Conservation (phyloP, 768 basidiomycete species). For the Naematelia encephala region DNA sequence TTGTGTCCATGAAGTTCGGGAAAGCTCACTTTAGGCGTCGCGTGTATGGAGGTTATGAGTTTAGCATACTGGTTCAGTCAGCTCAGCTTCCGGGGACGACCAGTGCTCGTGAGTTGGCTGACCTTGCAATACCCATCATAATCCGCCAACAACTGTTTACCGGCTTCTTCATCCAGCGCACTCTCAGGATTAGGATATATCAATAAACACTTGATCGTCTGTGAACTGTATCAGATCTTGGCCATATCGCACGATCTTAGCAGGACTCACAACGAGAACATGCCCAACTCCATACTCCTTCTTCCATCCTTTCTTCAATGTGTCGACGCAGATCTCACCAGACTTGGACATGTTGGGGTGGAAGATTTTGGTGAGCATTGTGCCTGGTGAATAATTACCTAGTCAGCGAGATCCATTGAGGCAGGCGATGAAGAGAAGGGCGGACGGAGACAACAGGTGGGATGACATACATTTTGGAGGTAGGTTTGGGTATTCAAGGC, state of each 20-base stretch:
- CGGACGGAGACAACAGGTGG: background rate
- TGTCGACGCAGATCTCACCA: conserved; percentile 96
- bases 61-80: conserved; percentile 62
- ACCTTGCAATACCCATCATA: conserved; percentile 75
- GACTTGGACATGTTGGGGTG: conserved; percentile 88
- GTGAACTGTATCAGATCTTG: background rate
- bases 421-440: background rate
- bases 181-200: conserved; percentile 97
- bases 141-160: conserved; percentile 79
- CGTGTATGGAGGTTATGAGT: conserved; percentile 87
- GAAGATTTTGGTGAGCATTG: conserved; percentile 91
- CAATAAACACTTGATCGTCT: conserved; percentile 87
- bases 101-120: conserved; percentile 11
- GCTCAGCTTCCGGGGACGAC: background rate
- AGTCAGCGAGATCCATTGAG: conserved; percentile 3
- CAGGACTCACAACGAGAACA: conserved; percentile 62
- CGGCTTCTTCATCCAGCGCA: conserved; percentile 92
- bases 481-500: conserved; percentile 85
- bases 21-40: conserved; percentile 65
- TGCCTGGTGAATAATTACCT: conserved; percentile 60
- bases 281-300: conserved; percentile 83
- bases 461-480: conserved; percentile 79
- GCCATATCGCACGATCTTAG: background rate
- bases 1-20: background rate
- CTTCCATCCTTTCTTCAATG: conserved; percentile 96